Conservation (phyloP, 805 yeast genomes). For the Limtongozyma cylindracea region DNA sequence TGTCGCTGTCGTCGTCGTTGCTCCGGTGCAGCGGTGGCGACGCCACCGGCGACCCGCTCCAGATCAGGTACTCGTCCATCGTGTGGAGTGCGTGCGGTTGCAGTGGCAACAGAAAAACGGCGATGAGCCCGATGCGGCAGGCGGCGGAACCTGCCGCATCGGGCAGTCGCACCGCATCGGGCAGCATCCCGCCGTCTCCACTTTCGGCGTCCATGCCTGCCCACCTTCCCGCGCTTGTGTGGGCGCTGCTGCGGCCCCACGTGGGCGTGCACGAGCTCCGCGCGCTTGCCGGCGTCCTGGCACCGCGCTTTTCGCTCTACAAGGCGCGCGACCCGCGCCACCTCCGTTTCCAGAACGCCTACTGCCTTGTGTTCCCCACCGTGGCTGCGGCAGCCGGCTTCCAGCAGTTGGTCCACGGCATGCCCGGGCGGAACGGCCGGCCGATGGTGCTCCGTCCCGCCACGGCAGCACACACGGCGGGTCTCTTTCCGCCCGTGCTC, state of each 20-base stretch:
- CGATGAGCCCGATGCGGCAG: no score
- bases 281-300: slow-evolving; percentile 1
- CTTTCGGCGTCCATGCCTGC: slow-evolving; percentile 11
- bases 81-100: no score
- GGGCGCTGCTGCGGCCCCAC: slow-evolving; percentile 6
- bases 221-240: slow-evolving; percentile 13
- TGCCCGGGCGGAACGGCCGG: no score
- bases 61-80: no score
- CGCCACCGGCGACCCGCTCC: no score
- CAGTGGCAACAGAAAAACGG: no score
- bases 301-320: slow-evolving; percentile 13
- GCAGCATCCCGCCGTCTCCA: no score
- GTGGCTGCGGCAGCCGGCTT: no score
- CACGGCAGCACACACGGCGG: slow-evolving; percentile 1
- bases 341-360: slow-evolving; percentile 18
- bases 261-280: slow-evolving; percentile 4
- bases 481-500: slow-evolving; percentile 1
- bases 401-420: no score
- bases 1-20: slow-evolving; percentile 16
- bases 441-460: no score
- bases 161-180: no score
- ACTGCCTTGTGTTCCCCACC: slow-evolving; percentile 24
- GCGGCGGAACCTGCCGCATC: no score
- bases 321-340: slow-evolving; percentile 22
- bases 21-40: slow-evolving; percentile 7